Evolutionary conservation across 2,329 filamentous ascomycete species (phyloP).

Genomic region (Chrysoporthe puriensis): DNA sequence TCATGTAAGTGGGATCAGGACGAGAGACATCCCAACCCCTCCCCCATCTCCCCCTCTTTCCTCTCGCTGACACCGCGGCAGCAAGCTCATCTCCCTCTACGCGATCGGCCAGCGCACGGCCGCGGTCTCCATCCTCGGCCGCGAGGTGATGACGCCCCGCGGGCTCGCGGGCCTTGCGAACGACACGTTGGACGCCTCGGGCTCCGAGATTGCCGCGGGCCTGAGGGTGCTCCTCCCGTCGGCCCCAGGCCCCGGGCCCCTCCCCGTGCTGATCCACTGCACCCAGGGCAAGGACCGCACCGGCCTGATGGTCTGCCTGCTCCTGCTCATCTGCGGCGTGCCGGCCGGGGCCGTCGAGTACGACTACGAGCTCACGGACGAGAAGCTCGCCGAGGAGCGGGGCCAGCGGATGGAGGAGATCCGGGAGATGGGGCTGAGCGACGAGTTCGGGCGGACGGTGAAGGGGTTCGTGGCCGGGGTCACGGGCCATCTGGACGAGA

Average conservation of each 20-base stretch:
- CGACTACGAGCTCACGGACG: conserved; percentile 72
- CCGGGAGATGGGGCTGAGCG: conserved; percentile 68
- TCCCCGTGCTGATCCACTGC: conserved; percentile 77
- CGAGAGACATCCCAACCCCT: neutral
- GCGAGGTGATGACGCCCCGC: conserved; percentile 71
- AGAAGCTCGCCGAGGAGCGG: conserved; percentile 62
- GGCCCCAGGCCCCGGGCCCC: conserved; percentile 36
- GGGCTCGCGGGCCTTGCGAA: conserved; percentile 73
- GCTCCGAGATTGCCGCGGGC: conserved; percentile 56
- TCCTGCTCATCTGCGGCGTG: conserved; percentile 66
- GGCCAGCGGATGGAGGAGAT: conserved; percentile 71
- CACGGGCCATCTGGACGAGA: conserved; percentile 57
- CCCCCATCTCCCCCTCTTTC: too few relatives aligned
- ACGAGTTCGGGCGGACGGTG: conserved; percentile 73
- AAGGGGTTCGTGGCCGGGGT: conserved; percentile 65
- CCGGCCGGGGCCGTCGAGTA: conserved; percentile 63
- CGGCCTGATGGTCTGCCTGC: conserved; percentile 70
- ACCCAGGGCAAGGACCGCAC: conserved; percentile 89
- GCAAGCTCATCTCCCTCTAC: conserved; percentile 66
- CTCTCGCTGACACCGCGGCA: conserved; percentile 32
- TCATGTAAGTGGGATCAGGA: conserved; percentile 51
- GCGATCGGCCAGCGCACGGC: conserved; percentile 67
- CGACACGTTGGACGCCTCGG: conserved; percentile 71
- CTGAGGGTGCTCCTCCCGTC: conserved; percentile 37
- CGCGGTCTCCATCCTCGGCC: conserved; percentile 71